These are phyloP conservation scores for Emmonsiellopsis sp. DNA, from an alignment of 2,329 filamentous ascomycete species.

Conservation along the genomic window DNA sequence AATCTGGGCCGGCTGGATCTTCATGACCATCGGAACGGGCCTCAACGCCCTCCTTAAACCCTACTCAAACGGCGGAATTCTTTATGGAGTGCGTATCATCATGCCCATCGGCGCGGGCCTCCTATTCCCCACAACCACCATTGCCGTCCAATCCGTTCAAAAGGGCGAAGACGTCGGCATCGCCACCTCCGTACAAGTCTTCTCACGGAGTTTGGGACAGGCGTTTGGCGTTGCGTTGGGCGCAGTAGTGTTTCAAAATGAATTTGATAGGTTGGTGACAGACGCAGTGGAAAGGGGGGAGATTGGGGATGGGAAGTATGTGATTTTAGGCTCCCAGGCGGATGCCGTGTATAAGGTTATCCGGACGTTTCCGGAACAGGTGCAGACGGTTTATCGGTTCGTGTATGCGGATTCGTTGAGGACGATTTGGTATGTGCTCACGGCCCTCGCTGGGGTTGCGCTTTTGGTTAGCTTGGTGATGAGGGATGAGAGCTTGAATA, in stretches of 20 bases:
- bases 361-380: not conserved
- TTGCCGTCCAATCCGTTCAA: not conserved
- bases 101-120: slow-evolving; percentile 3
- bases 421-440: slow-evolving; percentile 4
- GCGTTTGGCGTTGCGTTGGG: slow-evolving; percentile 2
- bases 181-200: slow-evolving; percentile 3
- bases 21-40: slow-evolving; percentile 1
- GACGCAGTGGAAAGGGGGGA: not conserved
- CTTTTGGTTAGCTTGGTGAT: not conserved
- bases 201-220: slow-evolving; percentile 1
- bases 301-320: not conserved
- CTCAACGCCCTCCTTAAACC: slow-evolving; percentile 1
- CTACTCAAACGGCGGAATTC: slow-evolving; percentile 1
- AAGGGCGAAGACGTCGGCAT: slow-evolving; percentile 2
- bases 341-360: not conserved
- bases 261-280: not conserved
- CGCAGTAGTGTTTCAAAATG: slow-evolving; percentile 1
- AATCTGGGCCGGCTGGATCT: slow-evolving; percentile 9
- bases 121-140: not conserved
- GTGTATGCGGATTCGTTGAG: slow-evolving; percentile 3
- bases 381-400: not conserved
- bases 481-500: slow-evolving; percentile 2
- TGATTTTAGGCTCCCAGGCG: not conserved
- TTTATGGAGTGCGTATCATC: slow-evolving; percentile 1
- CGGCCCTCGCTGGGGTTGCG: slow-evolving; percentile 1